These are phyloP conservation scores for Dictyostelium brefeldianum DNA, from an alignment of 78 protist species.

Conservation along the genomic window DNA sequence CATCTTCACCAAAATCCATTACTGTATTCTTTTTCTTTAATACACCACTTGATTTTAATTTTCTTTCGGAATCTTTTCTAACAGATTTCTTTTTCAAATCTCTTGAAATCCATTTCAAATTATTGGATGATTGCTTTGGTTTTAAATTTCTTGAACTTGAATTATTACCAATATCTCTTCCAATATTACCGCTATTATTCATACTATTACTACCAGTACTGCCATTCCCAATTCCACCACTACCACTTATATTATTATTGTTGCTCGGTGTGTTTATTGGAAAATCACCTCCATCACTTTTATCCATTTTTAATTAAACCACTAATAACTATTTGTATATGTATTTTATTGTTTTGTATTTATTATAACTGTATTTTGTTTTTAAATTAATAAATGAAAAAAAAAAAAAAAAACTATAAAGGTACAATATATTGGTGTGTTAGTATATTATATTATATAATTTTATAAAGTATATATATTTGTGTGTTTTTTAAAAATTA, in stretches of 20 bases:
- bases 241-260: neutral
- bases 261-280: slow-evolving; percentile 50
- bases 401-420: too few species aligned
- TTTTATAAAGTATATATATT: too few species aligned
- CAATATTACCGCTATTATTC: slow-evolving; percentile 4
- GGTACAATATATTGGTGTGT: too few species aligned
- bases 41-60: slow-evolving; percentile 52
- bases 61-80: slow-evolving; percentile 60
- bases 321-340: too few species aligned
- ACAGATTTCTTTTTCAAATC: slow-evolving; percentile 43
- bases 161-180: slow-evolving; percentile 6
- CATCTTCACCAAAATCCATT: slow-evolving; percentile 56
- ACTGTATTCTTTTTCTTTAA: slow-evolving; percentile 55
- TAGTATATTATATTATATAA: too few species aligned
- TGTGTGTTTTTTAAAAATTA: too few species aligned
- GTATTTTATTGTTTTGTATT: too few species aligned
- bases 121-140: slow-evolving; percentile 33
- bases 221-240: neutral
- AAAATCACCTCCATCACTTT: slow-evolving; percentile 49
- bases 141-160: slow-evolving; percentile 22
- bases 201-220: neutral
- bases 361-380: too few species aligned
- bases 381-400: too few species aligned
- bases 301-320: slow-evolving; percentile 22
- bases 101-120: slow-evolving; percentile 17